Evolutionary conservation across 352 stramenopile species (phyloP).

Genomic region (Phytophthora aleatoria): DNA sequence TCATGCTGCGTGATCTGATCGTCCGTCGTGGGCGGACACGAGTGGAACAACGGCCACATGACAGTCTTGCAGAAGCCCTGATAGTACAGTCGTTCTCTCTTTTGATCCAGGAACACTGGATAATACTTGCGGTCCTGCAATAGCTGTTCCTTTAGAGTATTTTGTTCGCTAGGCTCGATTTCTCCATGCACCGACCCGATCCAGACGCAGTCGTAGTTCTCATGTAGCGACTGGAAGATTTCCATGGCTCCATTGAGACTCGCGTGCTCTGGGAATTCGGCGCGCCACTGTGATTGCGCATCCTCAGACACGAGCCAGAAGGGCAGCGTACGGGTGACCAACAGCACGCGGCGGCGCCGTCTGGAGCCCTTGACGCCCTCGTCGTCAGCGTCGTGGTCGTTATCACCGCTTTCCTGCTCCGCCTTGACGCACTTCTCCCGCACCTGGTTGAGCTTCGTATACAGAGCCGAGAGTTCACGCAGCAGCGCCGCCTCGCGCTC

Average conservation of each 20-base stretch:
- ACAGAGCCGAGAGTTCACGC: constrained; percentile 71
- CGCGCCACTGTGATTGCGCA: constrained; percentile 81
- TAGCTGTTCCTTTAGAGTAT: constrained; percentile 84
- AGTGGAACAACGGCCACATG: constrained; percentile 93
- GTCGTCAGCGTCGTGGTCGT: constrained; percentile 33
- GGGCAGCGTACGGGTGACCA: constrained; percentile 78
- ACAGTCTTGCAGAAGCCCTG: constrained; percentile 92
- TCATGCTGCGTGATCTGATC: constrained; percentile 76
- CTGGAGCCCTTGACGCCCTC: constrained; percentile 37
- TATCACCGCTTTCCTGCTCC: constrained; percentile 55
- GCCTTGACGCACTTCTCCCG: constrained; percentile 77
- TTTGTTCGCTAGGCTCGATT: constrained; percentile 80
- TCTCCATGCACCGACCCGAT: constrained; percentile 84
- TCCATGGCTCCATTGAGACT: constrained; percentile 77
- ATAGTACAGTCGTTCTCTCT: constrained; percentile 89
- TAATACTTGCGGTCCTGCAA: constrained; percentile 91
- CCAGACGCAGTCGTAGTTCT: constrained; percentile 86
- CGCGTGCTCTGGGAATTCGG: constrained; percentile 77
- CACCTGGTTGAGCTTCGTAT: constrained; percentile 85
- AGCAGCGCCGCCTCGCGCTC: constrained; percentile 74
- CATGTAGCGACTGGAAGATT: constrained; percentile 77
- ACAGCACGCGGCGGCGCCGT: constrained; percentile 62
- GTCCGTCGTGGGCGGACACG: constrained; percentile 75
- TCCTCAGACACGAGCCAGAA: constrained; percentile 84
- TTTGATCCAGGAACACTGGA: constrained; percentile 89